phyloP scores from a whole-genome alignment of 192 early-diverging fungal species.

The Coemansia sp. region DNA sequence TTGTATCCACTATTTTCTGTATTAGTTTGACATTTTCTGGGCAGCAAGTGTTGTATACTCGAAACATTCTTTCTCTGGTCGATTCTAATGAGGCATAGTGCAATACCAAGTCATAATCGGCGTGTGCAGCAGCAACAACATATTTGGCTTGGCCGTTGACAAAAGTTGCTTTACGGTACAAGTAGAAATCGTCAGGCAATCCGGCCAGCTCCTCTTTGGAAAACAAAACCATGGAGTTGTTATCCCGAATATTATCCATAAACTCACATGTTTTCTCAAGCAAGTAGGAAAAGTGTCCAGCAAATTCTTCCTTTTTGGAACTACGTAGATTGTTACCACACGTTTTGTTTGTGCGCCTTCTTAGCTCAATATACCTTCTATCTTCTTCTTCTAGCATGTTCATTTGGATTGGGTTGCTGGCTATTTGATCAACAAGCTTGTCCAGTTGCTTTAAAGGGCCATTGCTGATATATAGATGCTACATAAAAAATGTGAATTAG shows the following conservation, averaged over 20 bases:
- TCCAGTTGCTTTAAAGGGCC: background rate
- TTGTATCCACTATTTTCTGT: conserved; percentile 50
- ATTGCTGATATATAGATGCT: too few species aligned
- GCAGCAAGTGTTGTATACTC: conserved; percentile 42
- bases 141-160: conserved; percentile 58
- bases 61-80: conserved; percentile 45
- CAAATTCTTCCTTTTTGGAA: too few species aligned
- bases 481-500: too few species aligned
- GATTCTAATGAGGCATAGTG: conserved; percentile 41
- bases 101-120: conserved; percentile 41
- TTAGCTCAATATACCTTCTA: background rate
- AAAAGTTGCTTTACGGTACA: conserved; percentile 45
- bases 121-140: conserved; percentile 64
- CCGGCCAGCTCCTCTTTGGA: conserved; percentile 60
- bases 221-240: conserved; percentile 42
- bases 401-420: conserved; percentile 16
- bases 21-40: conserved; percentile 55
- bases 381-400: conserved; percentile 19
- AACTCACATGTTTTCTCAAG: conserved; percentile 61
- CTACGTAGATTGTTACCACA: too few species aligned
- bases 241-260: conserved; percentile 59
- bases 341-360: too few species aligned
- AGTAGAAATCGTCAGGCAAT: conserved; percentile 63
- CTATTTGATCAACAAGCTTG: conserved; percentile 6
- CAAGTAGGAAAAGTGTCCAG: background rate